Evolutionary conservation across 257 asterid genomes (phyloP).

Genomic region (Rhazya stricta): DNA sequence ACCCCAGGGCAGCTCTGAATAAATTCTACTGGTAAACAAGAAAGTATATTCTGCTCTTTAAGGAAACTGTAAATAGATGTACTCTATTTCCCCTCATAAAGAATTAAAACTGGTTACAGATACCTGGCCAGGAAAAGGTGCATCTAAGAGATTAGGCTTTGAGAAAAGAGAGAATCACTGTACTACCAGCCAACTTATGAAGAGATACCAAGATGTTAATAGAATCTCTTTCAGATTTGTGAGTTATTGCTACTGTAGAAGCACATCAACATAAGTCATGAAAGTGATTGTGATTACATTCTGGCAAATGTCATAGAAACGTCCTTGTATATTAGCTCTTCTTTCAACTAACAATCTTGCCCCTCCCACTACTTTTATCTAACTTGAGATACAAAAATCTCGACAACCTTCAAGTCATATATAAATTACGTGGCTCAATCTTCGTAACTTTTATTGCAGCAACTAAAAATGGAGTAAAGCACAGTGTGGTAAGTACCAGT

Average conservation of each 20-base stretch:
- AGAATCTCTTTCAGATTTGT: neutral
- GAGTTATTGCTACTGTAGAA: neutral
- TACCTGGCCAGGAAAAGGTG: neutral
- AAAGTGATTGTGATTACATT: neutral
- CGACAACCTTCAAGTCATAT: neutral
- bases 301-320: neutral
- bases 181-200: neutral
- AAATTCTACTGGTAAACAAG: neutral
- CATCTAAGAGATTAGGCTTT: neutral
- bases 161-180: neutral
- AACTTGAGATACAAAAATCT: neutral
- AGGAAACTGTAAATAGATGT: neutral
- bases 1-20: too few relatives aligned
- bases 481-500: neutral
- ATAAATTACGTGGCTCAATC: neutral
- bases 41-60: neutral
- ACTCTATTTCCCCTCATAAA: neutral
- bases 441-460: neutral
- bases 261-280: neutral
- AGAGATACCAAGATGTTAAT: neutral
- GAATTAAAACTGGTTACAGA: neutral
- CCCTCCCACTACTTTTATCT: neutral
- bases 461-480: neutral
- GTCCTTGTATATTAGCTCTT: neutral
- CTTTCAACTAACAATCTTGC: neutral